Evolutionary conservation across 257 asterid species (phyloP).

Genomic region (Ocimum tenuiflorum): DNA sequence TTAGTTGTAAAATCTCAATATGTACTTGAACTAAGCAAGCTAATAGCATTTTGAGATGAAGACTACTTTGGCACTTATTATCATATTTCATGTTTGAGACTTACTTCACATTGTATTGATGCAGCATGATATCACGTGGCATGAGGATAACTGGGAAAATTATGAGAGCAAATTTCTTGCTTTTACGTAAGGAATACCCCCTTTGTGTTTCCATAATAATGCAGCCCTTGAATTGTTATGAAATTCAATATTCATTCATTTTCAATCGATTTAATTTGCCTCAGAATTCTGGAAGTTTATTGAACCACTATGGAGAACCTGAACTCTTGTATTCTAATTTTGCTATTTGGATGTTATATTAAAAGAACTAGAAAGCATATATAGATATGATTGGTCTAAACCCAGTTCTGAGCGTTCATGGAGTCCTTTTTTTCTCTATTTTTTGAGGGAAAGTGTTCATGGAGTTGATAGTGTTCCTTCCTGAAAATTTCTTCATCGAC

Average conservation of each 20-base stretch:
- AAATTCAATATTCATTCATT: not conserved
- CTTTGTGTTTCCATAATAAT: not conserved
- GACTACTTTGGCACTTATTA: not conserved
- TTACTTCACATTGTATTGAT: conserved; percentile 12
- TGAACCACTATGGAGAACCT: no score
- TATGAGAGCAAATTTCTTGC: conserved; percentile 87
- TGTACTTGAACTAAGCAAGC: not conserved
- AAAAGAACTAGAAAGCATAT: no score
- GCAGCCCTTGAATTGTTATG: not conserved
- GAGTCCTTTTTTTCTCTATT: no score
- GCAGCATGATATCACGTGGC: conserved; percentile 95
- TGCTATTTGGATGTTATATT: no score
- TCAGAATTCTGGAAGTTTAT: not conserved
- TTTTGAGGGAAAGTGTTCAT: no score
- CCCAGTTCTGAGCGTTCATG: no score
- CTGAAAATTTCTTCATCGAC: no score
- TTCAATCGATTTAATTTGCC: not conserved
- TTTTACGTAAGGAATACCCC: conserved; percentile 61
- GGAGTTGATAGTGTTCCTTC: no score
- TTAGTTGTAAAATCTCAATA: not conserved
- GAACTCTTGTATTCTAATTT: no score
- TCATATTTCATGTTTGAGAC: not conserved
- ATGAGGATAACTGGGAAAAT: conserved; percentile 86
- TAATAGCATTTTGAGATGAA: not conserved
- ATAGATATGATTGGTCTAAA: no score